Conservation (phyloP, 192 early-diverging fungal genomes). For the Rhizoclosmatium globosum region DNA sequence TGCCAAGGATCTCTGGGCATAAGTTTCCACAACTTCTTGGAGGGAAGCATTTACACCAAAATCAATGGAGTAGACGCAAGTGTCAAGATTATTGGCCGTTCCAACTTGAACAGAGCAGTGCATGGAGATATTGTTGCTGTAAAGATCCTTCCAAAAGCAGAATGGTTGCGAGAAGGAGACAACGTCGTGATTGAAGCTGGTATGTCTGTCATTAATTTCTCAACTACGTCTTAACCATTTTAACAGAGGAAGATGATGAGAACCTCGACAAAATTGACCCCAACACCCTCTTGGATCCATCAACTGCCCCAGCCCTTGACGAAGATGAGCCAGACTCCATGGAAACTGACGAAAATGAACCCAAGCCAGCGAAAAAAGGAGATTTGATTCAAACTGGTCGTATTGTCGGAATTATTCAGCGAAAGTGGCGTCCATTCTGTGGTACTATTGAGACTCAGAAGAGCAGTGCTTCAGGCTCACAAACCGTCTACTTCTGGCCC, state of each 20-base stretch:
- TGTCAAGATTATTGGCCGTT: slow-evolving; percentile 83
- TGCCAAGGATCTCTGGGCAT: slow-evolving; percentile 85
- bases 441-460: slow-evolving; percentile 80
- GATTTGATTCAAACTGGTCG: slow-evolving; percentile 75
- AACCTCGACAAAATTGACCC: slow-evolving; percentile 32
- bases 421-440: slow-evolving; percentile 95
- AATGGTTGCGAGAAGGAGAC: slow-evolving; percentile 83
- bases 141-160: slow-evolving; percentile 80
- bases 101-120: slow-evolving; percentile 87
- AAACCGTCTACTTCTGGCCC: slow-evolving; percentile 83
- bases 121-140: slow-evolving; percentile 94
- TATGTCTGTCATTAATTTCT: slow-evolving; percentile 8
- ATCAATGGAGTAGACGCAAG: slow-evolving; percentile 78
- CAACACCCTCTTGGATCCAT: slow-evolving; percentile 26
- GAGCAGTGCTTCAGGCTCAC: slow-evolving; percentile 57
- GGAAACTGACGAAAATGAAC: slow-evolving; percentile 32
- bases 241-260: slow-evolving; percentile 65
- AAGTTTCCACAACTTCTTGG: slow-evolving; percentile 87
- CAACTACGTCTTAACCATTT: background rate
- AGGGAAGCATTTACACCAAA: slow-evolving; percentile 79
- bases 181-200: slow-evolving; percentile 79
- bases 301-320: slow-evolving; percentile 8
- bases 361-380: slow-evolving; percentile 49
- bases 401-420: slow-evolving; percentile 92
- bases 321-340: slow-evolving; percentile 27